A percentile compares a stretch with the other conserved stretches of the same genome.
phyloP scores from a whole-genome alignment of 257 asterid species.

The Datura wrightii region DNA sequence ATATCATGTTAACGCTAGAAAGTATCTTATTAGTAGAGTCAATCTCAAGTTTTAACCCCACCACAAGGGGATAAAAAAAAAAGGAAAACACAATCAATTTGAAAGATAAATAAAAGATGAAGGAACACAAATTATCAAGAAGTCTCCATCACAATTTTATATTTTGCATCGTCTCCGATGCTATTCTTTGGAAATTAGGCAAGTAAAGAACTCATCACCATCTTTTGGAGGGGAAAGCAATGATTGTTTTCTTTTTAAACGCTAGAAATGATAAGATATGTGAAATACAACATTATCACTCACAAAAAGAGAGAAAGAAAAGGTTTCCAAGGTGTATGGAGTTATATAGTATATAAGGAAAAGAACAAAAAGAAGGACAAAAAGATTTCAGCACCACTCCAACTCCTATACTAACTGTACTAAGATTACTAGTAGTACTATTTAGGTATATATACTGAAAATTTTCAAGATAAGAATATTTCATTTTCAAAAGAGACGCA shows the following conservation, averaged over 20 bases:
- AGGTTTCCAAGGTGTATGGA: background rate
- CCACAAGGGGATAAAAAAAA: background rate
- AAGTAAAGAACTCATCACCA: background rate
- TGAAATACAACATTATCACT: background rate
- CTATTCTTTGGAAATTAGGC: slow-evolving; percentile 8
- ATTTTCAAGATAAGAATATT: too few relatives aligned
- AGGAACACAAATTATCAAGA: too few relatives aligned
- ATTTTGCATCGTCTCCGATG: background rate
- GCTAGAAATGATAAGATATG: background rate
- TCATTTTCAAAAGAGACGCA: too few relatives aligned
- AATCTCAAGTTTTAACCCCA: background rate
- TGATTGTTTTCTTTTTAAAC: background rate
- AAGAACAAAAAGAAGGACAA: background rate
- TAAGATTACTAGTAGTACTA: too few relatives aligned
- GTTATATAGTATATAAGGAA: background rate
- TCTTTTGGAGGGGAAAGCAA: background rate
- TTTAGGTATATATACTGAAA: too few relatives aligned
- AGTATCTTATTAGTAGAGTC: background rate
- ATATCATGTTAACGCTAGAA: background rate
- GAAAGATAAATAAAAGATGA: background rate
- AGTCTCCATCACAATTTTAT: background rate
- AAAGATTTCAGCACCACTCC: too few relatives aligned
- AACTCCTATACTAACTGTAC: too few relatives aligned
- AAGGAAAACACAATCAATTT: background rate
- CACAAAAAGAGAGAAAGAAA: slow-evolving; percentile 6